Evolutionary conservation across 139 green algal species (phyloP), one percentile per base, ranked within the genome.

Genomic region (Microglena sp.): DNA sequence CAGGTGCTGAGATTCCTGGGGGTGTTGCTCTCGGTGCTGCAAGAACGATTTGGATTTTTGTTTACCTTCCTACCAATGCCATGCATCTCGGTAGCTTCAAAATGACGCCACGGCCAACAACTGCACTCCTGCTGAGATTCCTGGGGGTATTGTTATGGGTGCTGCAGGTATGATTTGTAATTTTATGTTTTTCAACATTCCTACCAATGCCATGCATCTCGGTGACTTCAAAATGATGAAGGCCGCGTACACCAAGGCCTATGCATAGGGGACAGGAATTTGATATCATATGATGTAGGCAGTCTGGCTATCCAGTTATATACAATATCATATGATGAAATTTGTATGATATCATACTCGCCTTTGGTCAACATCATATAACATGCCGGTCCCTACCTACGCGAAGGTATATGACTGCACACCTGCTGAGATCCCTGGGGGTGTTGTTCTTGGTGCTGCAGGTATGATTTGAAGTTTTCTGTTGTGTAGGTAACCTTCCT

Each of bases 161-260:
- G 77, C 80, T 21, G 65, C 65, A 59, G 65, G 65, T 68, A 29
- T 8, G 60, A n/a, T n/a, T n/a, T n/a, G n/a, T n/a, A n/a, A n/a
- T n/a, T n/a, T n/a, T n/a, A n/a, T n/a, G n/a, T n/a, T n/a, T n/a
- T n/a, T n/a, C n/a, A 96, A 97, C 73, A 85, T 84, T 2, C 91
- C 90, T 6, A 90, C 90, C 54, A 96, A 96, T 62, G 79, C 89
- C 1, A 72, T 95, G n/a, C 96, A 96, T 82, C 80, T 97, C 34
- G 92, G 92, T 8, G 85, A 82, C 33, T 97, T 97, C 57, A 89
- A 97, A 71, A 85, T 92, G 45, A 44, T 95, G 30, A 96, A 96
- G 79, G 56, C 46, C 62, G 45, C n/a, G n/a, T n/a, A 15, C 40
- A 18, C 54, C 58, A 45, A 22, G 24, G 35, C 27, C 1, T 50